Conservation (phyloP, 345 rosid genomes). For the Citrus inodora region DNA sequence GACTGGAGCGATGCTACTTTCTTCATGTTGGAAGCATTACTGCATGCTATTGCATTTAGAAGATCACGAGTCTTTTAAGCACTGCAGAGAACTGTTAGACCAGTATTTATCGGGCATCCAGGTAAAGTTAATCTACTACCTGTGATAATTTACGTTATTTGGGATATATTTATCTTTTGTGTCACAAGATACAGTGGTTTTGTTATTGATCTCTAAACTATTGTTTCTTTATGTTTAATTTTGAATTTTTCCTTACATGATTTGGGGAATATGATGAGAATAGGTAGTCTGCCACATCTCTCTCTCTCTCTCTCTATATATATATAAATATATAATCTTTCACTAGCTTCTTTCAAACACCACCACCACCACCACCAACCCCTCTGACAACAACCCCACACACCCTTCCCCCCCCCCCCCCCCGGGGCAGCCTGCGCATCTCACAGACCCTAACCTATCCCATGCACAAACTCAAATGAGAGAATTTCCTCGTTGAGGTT, state of each 20-base stretch:
- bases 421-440: not conserved
- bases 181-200: not conserved
- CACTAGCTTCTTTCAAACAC: not conserved
- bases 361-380: no score
- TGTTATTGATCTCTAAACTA: not conserved
- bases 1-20: conserved; percentile 54
- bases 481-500: not conserved
- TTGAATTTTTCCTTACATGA: not conserved
- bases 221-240: not conserved
- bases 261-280: not conserved
- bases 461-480: not conserved
- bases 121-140: conserved; percentile 37
- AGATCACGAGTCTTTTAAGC: conserved; percentile 54
- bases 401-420: no score
- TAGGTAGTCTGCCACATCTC: no score
- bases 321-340: no score
- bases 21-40: conserved; percentile 91
- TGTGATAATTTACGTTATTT: not conserved
- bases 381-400: no score
- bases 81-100: conserved; percentile 59
- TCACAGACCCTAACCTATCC: not conserved
- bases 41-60: conserved; percentile 67
- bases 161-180: not conserved
- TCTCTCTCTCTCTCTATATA: no score
- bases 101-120: conserved; percentile 77